Percentiles rank a stretch among this genome's conserved stretches.
Evolutionary conservation across 2,329 filamentous ascomycete species (phyloP).

Genomic region (Claviceps sp.): DNA sequence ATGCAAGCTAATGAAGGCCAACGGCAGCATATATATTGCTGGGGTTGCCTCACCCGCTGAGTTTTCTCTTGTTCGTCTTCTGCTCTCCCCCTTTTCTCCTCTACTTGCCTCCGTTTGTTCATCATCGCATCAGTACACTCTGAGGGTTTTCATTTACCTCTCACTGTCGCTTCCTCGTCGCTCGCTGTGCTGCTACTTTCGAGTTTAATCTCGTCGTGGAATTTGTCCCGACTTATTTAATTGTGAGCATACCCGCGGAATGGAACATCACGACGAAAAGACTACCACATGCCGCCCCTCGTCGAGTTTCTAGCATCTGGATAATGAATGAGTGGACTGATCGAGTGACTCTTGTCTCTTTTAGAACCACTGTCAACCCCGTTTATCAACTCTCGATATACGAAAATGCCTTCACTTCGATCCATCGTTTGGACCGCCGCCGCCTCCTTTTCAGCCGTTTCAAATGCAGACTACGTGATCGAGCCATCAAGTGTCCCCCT

Average conservation of each 20-base stretch:
- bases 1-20: not conserved
- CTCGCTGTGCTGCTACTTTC: not conserved
- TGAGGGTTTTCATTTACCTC: not conserved
- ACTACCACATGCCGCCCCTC: not conserved
- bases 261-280: not conserved
- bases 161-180: not conserved
- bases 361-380: too few species aligned
- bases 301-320: too few species aligned
- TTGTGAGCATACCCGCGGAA: not conserved
- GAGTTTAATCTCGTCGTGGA: not conserved
- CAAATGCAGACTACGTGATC: constrained; percentile 46
- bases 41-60: not conserved
- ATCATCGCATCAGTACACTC: not conserved
- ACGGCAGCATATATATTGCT: not conserved
- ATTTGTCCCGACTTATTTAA: not conserved
- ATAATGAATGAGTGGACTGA: too few species aligned
- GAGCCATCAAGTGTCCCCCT: constrained; percentile 46
- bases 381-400: not conserved
- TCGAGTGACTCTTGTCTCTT: too few species aligned
- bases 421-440: constrained; percentile 38
- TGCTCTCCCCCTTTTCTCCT: not conserved
- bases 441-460: constrained; percentile 32
- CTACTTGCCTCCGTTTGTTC: not conserved
- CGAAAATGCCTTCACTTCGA: constrained; percentile 43
- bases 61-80: not conserved